A percentile compares a stretch with the other conserved stretches of the same genome.
These are phyloP conservation scores for Hygrocybe punicea DNA, from an alignment of 768 basidiomycete species.

Conservation along the genomic window DNA sequence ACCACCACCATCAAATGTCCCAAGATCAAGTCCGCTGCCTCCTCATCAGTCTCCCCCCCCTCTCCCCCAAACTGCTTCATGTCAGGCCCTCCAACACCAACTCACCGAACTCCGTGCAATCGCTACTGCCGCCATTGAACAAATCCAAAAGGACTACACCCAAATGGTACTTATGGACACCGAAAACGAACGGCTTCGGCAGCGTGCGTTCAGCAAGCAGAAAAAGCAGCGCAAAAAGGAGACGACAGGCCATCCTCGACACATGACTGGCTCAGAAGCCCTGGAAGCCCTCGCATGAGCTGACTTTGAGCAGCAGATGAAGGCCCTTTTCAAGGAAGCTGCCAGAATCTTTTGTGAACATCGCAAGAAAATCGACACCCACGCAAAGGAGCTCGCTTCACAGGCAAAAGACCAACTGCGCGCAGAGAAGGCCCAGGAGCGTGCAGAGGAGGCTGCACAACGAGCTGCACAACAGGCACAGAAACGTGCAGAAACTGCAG, in stretches of 20 bases:
- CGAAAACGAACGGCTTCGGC: constrained; percentile 12
- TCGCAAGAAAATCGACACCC: background rate
- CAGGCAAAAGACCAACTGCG: background rate
- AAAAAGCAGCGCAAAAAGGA: constrained; percentile 8
- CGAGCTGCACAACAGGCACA: background rate
- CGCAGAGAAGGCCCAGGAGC: constrained; percentile 5
- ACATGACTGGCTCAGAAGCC: background rate
- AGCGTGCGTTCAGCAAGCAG: constrained; percentile 10
- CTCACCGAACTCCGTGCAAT: constrained; percentile 10
- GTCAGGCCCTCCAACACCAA: constrained; percentile 1
- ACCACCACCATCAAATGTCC: background rate
- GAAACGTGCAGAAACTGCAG: background rate
- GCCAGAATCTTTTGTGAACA: background rate
- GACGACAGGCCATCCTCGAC: background rate
- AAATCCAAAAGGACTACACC: constrained; percentile 11
- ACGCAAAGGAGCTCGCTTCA: background rate
- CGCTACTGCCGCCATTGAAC: background rate
- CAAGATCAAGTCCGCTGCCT: background rate
- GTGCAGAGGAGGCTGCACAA: constrained; percentile 4
- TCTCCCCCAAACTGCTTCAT: constrained; percentile 5
- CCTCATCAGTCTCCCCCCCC: background rate
- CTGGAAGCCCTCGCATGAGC: background rate
- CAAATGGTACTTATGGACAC: constrained; percentile 16
- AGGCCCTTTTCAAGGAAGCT: constrained; percentile 11
- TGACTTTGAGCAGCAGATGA: constrained; percentile 1